A percentile compares a stretch with the other conserved stretches of the same genome.
Conservation (phyloP, 148 eudicot genomes). For the Silene uniflora region DNA sequence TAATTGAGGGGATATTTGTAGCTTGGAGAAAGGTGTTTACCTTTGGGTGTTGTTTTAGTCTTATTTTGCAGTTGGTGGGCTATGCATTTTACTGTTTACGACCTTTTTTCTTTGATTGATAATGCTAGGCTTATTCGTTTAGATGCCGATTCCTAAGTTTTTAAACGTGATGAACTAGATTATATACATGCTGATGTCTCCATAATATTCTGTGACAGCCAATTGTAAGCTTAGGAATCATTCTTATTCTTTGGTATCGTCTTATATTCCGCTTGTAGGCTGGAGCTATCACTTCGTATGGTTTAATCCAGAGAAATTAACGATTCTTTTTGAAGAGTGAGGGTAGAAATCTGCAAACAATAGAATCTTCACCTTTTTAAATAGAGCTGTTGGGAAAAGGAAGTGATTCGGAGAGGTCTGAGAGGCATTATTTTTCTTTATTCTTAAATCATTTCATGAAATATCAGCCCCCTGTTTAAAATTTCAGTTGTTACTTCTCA, state of each 20-base stretch:
- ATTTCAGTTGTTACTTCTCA: too few species aligned
- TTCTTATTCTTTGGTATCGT: not conserved
- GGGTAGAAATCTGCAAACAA: not conserved
- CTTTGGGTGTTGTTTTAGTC: slow-evolving; percentile 15
- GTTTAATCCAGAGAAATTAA: not conserved
- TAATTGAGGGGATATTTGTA: slow-evolving; percentile 19
- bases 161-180: not conserved
- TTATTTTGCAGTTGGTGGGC: slow-evolving; percentile 6
- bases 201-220: not conserved
- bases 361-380: not conserved
- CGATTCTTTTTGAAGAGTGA: not conserved
- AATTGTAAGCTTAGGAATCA: not conserved
- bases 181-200: not conserved
- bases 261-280: not conserved
- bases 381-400: not conserved
- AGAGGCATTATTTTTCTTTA: not conserved
- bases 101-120: too few species aligned
- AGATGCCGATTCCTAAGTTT: not conserved
- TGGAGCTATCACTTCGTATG: not conserved
- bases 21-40: slow-evolving; percentile 12
- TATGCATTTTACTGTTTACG: slow-evolving; percentile 2
- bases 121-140: not conserved
- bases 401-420: not conserved
- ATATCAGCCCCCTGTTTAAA: too few species aligned
- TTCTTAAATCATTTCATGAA: not conserved